These are phyloP conservation scores for Penicillium lividum DNA, from an alignment of 495 filamentous ascomycete species.

Conservation along the genomic window DNA sequence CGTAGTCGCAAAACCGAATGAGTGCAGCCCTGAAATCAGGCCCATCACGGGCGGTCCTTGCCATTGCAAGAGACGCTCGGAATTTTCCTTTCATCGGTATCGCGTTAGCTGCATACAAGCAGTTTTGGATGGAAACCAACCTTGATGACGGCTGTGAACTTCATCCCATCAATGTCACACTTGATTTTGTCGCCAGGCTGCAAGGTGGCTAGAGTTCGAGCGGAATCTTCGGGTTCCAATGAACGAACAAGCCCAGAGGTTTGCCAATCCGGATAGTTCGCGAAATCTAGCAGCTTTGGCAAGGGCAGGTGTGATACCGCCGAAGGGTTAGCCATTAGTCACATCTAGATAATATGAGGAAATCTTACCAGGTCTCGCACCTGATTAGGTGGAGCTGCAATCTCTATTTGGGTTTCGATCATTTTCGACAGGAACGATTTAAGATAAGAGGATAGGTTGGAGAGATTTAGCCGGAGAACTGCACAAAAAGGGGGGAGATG, in stretches of 20 bases:
- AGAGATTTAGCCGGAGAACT: too few species aligned
- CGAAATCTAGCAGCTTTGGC: neutral
- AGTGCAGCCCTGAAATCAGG: neutral
- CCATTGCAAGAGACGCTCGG: neutral
- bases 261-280: neutral
- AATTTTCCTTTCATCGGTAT: conserved; percentile 1
- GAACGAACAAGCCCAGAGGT: neutral
- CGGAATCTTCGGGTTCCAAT: neutral
- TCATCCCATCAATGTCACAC: conserved; percentile 1
- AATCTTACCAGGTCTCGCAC: neutral
- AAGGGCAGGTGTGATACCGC: neutral
- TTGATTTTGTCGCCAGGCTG: conserved; percentile 1
- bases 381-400: neutral
- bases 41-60: conserved; percentile 2
- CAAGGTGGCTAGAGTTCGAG: neutral
- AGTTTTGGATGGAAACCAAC: neutral
- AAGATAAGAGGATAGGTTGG: too few species aligned
- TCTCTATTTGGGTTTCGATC: neutral
- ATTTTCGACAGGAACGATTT: neutral
- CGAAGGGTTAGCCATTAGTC: neutral
- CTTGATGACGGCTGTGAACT: neutral
- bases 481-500: too few species aligned
- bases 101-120: neutral
- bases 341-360: neutral
- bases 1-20: neutral